Evolutionary conservation across 495 filamentous ascomycete species (phyloP).

Genomic region (Penicilliopsis zonata): DNA sequence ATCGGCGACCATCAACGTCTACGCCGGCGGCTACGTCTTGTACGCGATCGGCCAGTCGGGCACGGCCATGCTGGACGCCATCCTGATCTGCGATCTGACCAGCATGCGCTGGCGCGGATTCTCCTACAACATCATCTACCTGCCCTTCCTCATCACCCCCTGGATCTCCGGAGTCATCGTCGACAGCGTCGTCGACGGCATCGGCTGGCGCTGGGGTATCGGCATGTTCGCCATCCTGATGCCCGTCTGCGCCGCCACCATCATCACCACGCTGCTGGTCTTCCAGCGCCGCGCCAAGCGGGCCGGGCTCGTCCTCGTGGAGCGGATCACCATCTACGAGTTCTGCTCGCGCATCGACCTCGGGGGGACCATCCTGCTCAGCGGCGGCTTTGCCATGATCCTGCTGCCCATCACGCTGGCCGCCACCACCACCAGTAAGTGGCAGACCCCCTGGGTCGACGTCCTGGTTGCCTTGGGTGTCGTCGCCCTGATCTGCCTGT

Average conservation of each 20-base stretch:
- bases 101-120: constrained; percentile 35
- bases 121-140: constrained; percentile 29
- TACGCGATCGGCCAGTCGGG: constrained; percentile 34
- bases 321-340: constrained; percentile 20
- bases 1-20: constrained; percentile 26
- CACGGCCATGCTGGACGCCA: constrained; percentile 33
- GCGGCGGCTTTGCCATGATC: constrained; percentile 20
- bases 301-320: constrained; percentile 16
- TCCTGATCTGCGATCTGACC: constrained; percentile 34
- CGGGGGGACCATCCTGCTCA: constrained; percentile 29
- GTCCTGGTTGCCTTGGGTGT: constrained; percentile 28
- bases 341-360: constrained; percentile 37
- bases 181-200: constrained; percentile 29
- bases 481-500: constrained; percentile 19
- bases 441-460: constrained; percentile 32
- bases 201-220: constrained; percentile 40
- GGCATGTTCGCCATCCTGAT: constrained; percentile 39
- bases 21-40: constrained; percentile 32
- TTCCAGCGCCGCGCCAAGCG: constrained; percentile 26
- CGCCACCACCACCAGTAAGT: constrained; percentile 20
- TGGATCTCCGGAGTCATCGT: constrained; percentile 34
- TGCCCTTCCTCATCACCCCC: constrained; percentile 33
- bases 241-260: constrained; percentile 33
- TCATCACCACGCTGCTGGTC: constrained; percentile 31
- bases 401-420: constrained; percentile 30